Conservation (phyloP, 768 basidiomycete species). For the Rhodocollybia butyracea region DNA sequence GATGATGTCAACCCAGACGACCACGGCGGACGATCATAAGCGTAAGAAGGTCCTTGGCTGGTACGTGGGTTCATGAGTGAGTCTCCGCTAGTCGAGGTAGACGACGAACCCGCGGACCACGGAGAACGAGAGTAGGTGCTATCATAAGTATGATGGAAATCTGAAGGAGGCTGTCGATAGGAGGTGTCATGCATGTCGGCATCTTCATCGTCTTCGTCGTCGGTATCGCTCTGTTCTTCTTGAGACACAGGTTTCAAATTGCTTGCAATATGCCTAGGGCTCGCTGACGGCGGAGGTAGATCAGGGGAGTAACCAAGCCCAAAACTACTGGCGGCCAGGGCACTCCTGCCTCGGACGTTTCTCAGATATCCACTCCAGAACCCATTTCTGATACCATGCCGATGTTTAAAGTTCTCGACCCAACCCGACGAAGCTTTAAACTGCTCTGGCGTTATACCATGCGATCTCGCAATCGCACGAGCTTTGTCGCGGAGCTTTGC, state of each 20-base stretch:
- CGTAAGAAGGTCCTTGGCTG: background rate
- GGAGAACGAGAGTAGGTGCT: background rate
- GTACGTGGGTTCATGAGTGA: background rate
- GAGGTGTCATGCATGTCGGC: background rate
- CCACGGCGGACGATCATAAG: background rate
- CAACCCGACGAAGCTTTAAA: slow-evolving; percentile 94
- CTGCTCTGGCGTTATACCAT: slow-evolving; percentile 59
- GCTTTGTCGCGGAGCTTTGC: slow-evolving; percentile 49
- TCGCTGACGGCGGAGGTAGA: background rate
- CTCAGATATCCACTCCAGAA: slow-evolving; percentile 44
- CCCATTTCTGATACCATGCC: slow-evolving; percentile 72
- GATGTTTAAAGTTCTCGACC: slow-evolving; percentile 89
- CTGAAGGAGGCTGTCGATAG: background rate
- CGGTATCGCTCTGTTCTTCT: slow-evolving; percentile 10
- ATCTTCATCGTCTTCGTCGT: slow-evolving; percentile 14
- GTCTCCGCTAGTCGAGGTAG: background rate
- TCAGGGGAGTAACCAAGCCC: slow-evolving; percentile 13
- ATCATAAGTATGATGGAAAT: background rate
- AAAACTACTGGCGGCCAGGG: slow-evolving; percentile 11
- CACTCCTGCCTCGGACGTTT: slow-evolving; percentile 6
- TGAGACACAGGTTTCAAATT: background rate
- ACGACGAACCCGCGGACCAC: slow-evolving; percentile 4
- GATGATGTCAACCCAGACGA: background rate
- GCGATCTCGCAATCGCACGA: slow-evolving; percentile 41
- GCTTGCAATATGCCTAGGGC: background rate